Conservation (phyloP, 2,329 filamentous ascomycete species). For the Knufia fluminis region DNA sequence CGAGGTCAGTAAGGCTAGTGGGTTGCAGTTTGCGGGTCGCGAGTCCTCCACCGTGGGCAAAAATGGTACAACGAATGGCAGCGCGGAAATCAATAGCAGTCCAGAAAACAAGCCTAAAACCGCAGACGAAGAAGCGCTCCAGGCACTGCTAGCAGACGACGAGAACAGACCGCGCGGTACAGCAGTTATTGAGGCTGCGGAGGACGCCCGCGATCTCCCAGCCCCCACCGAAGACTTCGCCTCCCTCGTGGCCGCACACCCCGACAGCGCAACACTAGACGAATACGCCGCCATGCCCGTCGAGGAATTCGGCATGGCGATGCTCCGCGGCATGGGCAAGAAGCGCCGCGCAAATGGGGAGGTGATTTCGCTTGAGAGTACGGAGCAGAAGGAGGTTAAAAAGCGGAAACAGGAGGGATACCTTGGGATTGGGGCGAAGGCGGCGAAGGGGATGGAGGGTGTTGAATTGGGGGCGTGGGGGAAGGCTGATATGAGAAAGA, state of each 20-base stretch:
- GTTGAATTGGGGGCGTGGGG: conserved; percentile 76
- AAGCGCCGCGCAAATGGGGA: conserved; percentile 55
- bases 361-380: conserved; percentile 38
- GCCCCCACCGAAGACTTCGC: conserved; percentile 53
- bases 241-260: conserved; percentile 61
- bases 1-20: conserved; percentile 43
- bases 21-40: conserved; percentile 45
- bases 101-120: conserved; percentile 35
- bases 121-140: conserved; percentile 56
- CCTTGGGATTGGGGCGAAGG: conserved; percentile 80
- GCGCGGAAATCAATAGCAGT: no score
- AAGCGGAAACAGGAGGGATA: conserved; percentile 62
- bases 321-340: conserved; percentile 93
- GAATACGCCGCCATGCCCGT: conserved; percentile 86
- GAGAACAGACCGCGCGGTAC: conserved; percentile 38
- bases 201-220: conserved; percentile 22
- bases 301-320: conserved; percentile 84
- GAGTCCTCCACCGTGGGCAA: no score
- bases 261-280: conserved; percentile 65
- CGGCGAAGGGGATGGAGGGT: conserved; percentile 39
- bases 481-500: conserved; percentile 47
- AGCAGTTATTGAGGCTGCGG: conserved; percentile 43
- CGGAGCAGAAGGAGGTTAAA: conserved; percentile 43
- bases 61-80: no score
- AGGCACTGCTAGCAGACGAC: conserved; percentile 54